Evolutionary conservation across 2,329 filamentous ascomycete species (phyloP), one percentile per base, ranked within the genome.

Genomic region (Diplodia intermedia): DNA sequence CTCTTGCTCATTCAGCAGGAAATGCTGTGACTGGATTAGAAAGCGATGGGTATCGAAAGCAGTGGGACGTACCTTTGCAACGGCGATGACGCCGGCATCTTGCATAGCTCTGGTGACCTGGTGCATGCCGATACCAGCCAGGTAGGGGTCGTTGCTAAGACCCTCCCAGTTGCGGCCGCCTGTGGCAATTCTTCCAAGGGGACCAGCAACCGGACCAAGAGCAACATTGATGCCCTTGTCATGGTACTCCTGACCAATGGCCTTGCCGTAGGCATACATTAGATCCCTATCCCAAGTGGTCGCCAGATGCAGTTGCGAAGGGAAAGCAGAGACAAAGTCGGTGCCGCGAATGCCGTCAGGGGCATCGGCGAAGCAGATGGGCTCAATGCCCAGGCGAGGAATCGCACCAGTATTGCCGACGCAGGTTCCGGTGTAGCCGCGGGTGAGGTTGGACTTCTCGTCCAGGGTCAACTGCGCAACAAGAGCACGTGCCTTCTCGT

Each of bases 161-260:
- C 88, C 87, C 75, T 93, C 91, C 90, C 90, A 93, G 71, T 87
- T 91, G 20, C 91, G 85, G 2, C 82, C 82, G 18, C 80, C 82
- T 62, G 74, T 75, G n/a, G 78, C 77, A 73, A 92, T 89, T 8
- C 90, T 85, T 2, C 91, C 91, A 1, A 93, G 75, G 0, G 91
- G 87, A 0, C 90, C 91, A 33, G 91, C 88, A 0, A 86, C 83
- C 0, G 91, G 91, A 0, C 90, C 90, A 6, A 94, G 82, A 71
- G 87, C 88, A 66, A 92, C 83, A 74, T 93, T 88, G 49, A 88
- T 85, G 1, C 91, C 79, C 69, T 80, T 78, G 33, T 70, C 74
- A 60, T 72, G 55, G 70, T 76, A 77, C 36, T 76, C 75, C 9
- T 67, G 69, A 3, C 72, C 79, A 53, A 82, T 74, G 12, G 74